Conservation (phyloP, 306 rosid genomes). For the Luffa acutangula region DNA sequence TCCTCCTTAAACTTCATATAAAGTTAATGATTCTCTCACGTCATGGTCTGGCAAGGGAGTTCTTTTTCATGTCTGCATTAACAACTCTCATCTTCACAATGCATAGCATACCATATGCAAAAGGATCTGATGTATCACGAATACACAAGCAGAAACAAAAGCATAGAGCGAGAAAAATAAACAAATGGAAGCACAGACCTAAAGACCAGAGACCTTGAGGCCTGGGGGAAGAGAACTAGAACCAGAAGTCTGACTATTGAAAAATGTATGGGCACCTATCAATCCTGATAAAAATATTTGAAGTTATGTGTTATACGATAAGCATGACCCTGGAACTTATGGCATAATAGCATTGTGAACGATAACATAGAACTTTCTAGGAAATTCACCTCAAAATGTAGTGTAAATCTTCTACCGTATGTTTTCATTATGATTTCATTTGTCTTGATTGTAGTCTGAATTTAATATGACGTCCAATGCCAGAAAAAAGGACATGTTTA, state of each 20-base stretch:
- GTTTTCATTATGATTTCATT: background rate
- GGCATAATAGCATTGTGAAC: background rate
- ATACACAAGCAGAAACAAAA: background rate
- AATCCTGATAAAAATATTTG: background rate
- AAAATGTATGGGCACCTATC: background rate
- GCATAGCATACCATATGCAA: background rate
- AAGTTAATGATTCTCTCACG: background rate
- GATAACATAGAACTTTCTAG: background rate
- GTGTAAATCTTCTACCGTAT: background rate
- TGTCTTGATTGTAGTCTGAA: background rate
- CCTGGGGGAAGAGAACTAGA: background rate
- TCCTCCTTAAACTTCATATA: background rate
- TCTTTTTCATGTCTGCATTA: background rate
- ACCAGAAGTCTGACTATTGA: background rate
- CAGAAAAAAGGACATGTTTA: background rate
- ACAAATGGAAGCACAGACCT: background rate
- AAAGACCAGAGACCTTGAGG: background rate
- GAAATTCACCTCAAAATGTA: background rate
- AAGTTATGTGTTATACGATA: background rate
- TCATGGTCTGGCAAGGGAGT: background rate
- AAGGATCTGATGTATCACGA: background rate
- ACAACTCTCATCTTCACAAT: background rate
- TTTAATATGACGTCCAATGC: background rate
- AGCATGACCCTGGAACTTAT: background rate
- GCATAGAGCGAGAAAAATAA: background rate